phyloP scores from a whole-genome alignment of 225 moss, liverwort and hornwort genomes.

The Marchantia paleacea region DNA sequence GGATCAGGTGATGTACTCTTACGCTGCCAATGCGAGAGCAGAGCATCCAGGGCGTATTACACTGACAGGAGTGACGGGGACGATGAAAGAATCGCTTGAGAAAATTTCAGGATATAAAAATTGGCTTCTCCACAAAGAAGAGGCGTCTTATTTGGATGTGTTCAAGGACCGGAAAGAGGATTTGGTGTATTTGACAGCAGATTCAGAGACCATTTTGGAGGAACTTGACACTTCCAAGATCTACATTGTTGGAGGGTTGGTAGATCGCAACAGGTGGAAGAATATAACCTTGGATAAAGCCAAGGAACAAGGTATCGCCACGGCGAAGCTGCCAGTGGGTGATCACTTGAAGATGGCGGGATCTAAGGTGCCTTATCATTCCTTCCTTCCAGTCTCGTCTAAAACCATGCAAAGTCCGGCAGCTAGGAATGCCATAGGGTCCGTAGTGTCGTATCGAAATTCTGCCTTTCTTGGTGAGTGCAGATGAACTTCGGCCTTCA shows the following conservation, averaged over 20 bases:
- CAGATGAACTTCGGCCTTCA: not conserved
- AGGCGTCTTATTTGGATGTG: constrained; percentile 69
- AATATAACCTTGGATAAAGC: constrained; percentile 94
- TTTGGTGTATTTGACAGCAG: constrained; percentile 93
- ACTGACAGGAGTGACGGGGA: constrained; percentile 72
- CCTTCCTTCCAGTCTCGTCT: too few relatives aligned
- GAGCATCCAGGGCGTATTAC: constrained; percentile 68
- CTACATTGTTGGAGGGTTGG: constrained; percentile 91
- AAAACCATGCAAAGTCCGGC: too few relatives aligned
- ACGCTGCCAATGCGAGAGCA: constrained; percentile 81
- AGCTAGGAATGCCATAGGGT: too few relatives aligned
- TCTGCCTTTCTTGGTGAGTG: too few relatives aligned
- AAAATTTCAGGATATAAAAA: constrained; percentile 80
- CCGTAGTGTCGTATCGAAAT: too few relatives aligned
- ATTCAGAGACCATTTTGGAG: constrained; percentile 66
- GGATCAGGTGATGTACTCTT: constrained; percentile 88
- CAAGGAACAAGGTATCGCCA: constrained; percentile 67
- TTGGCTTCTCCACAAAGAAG: constrained; percentile 90
- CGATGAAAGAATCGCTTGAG: constrained; percentile 64
- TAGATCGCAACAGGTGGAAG: constrained; percentile 96
- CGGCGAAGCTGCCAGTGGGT: constrained; percentile 85
- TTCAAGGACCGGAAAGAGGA: constrained; percentile 68
- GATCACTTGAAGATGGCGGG: constrained; percentile 87
- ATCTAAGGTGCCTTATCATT: constrained; percentile 52
- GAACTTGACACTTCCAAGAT: constrained; percentile 69